These are phyloP conservation scores for Hippophae rhamnoides DNA, from an alignment of 306 rosid species.

Conservation along the genomic window DNA sequence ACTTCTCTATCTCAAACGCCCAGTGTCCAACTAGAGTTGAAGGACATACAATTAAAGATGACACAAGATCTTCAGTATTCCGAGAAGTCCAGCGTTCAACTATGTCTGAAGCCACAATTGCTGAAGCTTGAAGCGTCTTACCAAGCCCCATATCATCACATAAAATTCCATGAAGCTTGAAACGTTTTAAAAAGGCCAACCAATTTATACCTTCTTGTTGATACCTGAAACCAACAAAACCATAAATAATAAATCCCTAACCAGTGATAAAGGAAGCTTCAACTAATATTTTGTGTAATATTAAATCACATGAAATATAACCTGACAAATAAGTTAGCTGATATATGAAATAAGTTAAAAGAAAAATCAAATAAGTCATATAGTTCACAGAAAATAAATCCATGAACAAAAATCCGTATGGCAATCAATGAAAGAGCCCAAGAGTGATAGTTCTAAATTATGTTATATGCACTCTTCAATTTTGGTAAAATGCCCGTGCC, in stretches of 20 bases:
- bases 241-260: constrained; percentile 7
- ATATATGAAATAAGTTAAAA: no score
- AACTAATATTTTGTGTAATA: no score
- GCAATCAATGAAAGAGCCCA: no score
- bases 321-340: no score
- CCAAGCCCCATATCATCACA: constrained; percentile 99
- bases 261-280: no score
- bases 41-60: constrained; percentile 87
- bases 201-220: constrained; percentile 99
- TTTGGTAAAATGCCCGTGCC: no score
- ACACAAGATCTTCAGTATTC: constrained; percentile 37
- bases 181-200: constrained; percentile 90
- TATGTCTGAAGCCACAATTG: constrained; percentile 85
- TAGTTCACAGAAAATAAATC: no score
- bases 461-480: no score
- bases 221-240: constrained; percentile 48
- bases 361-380: no score
- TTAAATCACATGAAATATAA: no score
- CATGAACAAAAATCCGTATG: no score
- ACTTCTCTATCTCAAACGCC: constrained; percentile 96
- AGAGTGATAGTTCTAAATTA: no score
- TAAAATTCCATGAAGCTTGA: constrained; percentile 99
- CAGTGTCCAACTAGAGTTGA: constrained; percentile 98
- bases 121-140: constrained; percentile 94
- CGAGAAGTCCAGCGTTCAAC: constrained; percentile 46